Percentiles rank a stretch among this genome's conserved stretches.
These are phyloP conservation scores for Globisporangium abappressorium DNA, from an alignment of 352 stramenopile genomes.

Conservation along the genomic window DNA sequence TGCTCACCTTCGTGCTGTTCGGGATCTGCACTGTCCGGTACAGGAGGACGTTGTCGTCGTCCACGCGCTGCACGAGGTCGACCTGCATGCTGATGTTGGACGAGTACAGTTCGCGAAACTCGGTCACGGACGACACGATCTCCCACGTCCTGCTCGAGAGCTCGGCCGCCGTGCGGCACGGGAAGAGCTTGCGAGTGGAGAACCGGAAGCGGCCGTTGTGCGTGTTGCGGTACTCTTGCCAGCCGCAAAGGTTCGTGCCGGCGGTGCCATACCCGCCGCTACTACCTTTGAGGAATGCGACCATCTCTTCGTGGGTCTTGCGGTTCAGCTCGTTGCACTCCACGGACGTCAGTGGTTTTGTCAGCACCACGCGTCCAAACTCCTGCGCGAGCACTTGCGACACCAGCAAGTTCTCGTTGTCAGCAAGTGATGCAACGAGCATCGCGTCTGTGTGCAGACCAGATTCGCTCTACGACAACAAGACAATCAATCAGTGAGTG, in stretches of 20 bases:
- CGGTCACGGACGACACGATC: slow-evolving; percentile 24
- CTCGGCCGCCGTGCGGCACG: slow-evolving; percentile 20
- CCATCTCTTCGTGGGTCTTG: slow-evolving; percentile 39
- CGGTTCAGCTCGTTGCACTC: slow-evolving; percentile 45
- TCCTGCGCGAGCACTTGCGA: slow-evolving; percentile 31
- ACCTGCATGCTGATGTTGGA: slow-evolving; percentile 34
- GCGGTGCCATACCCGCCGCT: slow-evolving; percentile 13
- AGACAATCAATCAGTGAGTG: neutral
- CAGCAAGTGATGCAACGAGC: neutral
- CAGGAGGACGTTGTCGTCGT: slow-evolving; percentile 18
- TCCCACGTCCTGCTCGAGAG: slow-evolving; percentile 33
- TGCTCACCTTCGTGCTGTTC: slow-evolving; percentile 14
- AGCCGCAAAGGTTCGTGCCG: slow-evolving; percentile 8
- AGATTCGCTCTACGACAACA: slow-evolving; percentile 5
- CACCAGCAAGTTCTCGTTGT: neutral
- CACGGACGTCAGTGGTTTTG: slow-evolving; percentile 29
- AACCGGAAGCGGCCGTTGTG: slow-evolving; percentile 15
- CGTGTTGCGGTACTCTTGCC: slow-evolving; percentile 14
- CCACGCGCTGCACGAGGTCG: slow-evolving; percentile 21
- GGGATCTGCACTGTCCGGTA: slow-evolving; percentile 18
- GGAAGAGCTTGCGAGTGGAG: slow-evolving; percentile 21
- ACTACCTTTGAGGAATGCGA: slow-evolving; percentile 41
- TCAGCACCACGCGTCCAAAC: slow-evolving; percentile 41
- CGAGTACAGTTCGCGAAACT: slow-evolving; percentile 31
- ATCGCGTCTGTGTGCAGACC: neutral